Evolutionary conservation across 2,329 filamentous ascomycete genomes (phyloP), one percentile per base, ranked within the genome.

Genomic region (Curvularia spicifera): DNA sequence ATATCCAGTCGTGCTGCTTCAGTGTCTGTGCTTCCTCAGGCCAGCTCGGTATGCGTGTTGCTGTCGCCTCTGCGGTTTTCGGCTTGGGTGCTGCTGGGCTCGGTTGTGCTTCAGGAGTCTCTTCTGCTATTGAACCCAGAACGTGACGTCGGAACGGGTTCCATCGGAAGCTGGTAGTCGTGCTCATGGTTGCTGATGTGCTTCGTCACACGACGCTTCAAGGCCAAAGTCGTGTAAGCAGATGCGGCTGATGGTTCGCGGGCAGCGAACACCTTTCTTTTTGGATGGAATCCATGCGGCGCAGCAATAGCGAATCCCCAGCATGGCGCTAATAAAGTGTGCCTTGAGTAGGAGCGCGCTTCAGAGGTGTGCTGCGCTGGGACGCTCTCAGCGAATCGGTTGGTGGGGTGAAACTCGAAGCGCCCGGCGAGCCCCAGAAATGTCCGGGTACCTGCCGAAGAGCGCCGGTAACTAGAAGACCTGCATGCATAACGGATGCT

Each of bases 191-290:
- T 35, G 56, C 57, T 51, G 59, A 57, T 63, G 48, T 47, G 37
- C 42, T 53, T 52, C 42, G 45, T 53, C 46, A 60, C 37, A 31
- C 50, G 44, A 42, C 51, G 56, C 44, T 43, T 51, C 44, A 56
- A 54, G 35, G 39, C 43, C 45, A 29, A 54, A 33, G 51, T 51
- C 29, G 43, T 50, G 46, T 50, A 48, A 24, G 52, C 44, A 48
- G 49, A 60, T 51, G 51, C 47, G 61, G 57, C 53, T 66, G 51
- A 62, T 56, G 40, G 66, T 69, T 68, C 68, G 66, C 65, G 56
- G 50, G 26, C 64, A 65, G 70, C 64, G 65, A 67, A 66, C 64
- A 42, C 45, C 60, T 40, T 49, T 54, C 64, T 72, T 72, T 72
- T 71, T 68, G 63, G 57, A 59, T 49, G 44, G 37, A 45, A 45